Percentiles rank a stretch among this genome's conserved stretches.
Evolutionary conservation across 139 green algal genomes (phyloP).

Genomic region (Coccomyxa sp.): DNA sequence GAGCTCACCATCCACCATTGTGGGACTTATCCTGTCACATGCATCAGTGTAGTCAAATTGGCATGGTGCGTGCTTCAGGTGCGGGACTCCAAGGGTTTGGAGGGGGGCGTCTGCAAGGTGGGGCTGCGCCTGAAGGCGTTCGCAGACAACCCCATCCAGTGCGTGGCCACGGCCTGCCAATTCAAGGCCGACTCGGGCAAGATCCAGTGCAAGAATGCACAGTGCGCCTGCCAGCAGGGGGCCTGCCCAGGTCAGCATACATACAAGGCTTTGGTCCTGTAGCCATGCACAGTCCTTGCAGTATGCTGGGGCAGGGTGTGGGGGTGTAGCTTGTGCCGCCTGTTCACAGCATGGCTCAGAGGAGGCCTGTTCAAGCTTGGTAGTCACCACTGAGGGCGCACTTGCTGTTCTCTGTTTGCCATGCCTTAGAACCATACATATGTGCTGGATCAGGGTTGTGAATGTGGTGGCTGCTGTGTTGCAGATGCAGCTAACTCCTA

Average conservation of each 20-base stretch:
- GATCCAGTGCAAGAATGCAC: conserved; percentile 29
- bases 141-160: conserved; percentile 27
- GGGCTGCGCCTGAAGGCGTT: neutral
- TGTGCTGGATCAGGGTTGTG: no score
- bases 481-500: conserved; percentile 1
- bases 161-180: conserved; percentile 29
- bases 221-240: conserved; percentile 30
- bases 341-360: no score
- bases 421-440: no score
- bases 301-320: neutral
- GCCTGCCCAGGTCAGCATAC: conserved; percentile 3
- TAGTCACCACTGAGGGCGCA: no score
- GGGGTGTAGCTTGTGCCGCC: no score
- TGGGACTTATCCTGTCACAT: no score
- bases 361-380: no score
- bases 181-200: conserved; percentile 27
- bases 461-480: no score
- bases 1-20: neutral
- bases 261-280: neutral
- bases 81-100: no score
- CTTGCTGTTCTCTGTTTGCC: no score
- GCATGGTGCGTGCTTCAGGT: no score
- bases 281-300: neutral
- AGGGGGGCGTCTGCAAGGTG: neutral
- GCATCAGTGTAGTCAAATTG: no score